phyloP scores from a whole-genome alignment of 2,329 filamentous ascomycete genomes.

The Colletotrichum filicis region DNA sequence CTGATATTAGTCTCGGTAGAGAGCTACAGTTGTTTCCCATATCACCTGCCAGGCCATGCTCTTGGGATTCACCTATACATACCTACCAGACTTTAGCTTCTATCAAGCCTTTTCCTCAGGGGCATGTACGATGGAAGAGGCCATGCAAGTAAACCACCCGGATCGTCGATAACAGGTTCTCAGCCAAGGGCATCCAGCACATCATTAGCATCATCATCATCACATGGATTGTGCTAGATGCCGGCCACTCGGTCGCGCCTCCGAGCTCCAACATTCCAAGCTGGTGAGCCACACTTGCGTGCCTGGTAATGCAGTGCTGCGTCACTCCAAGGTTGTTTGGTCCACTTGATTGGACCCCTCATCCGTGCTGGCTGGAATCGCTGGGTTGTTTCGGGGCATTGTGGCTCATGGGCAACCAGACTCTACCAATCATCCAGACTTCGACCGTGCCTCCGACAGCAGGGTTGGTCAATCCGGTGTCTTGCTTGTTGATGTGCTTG shows the following conservation, averaged over 20 bases:
- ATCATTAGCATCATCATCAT: slow-evolving; percentile 12
- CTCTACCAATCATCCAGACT: slow-evolving; percentile 22
- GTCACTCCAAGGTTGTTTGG: slow-evolving; percentile 19
- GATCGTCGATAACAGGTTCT: background rate
- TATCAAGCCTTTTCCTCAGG: background rate
- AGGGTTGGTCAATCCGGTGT: slow-evolving; percentile 7
- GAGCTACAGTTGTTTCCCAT: background rate
- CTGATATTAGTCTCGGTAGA: background rate
- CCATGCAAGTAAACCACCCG: background rate
- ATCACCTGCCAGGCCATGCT: too few relatives aligned
- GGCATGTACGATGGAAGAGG: background rate
- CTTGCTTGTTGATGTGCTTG: slow-evolving; percentile 4
- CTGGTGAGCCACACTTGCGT: slow-evolving; percentile 27
- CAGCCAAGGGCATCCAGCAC: background rate
- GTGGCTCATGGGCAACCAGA: slow-evolving; percentile 11
- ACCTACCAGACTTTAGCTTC: background rate
- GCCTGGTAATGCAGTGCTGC: slow-evolving; percentile 33
- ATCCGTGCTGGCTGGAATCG: slow-evolving; percentile 4
- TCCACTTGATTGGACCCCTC: slow-evolving; percentile 30
- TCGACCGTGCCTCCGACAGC: slow-evolving; percentile 1
- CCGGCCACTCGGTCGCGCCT: background rate
- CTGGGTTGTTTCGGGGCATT: slow-evolving; percentile 8
- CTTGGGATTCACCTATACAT: background rate
- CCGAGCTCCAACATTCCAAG: background rate
- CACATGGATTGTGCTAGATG: slow-evolving; percentile 15